Evolutionary conservation across 371 early-diverging fungal genomes (phyloP), one percentile per base, ranked within the genome.

Genomic region (Mortierella sp.): DNA sequence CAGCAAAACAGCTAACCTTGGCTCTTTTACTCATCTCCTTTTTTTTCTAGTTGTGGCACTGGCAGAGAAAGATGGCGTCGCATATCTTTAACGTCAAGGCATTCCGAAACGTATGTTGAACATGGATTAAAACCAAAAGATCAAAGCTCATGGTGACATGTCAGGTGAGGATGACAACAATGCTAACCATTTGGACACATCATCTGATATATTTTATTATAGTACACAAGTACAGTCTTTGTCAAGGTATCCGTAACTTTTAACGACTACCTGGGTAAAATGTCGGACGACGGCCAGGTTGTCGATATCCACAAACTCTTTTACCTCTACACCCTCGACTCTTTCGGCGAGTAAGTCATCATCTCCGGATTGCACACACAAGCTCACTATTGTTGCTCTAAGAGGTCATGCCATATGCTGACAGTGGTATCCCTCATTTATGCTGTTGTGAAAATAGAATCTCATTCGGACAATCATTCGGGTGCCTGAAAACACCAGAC

Each of bases 11-110:
- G 19, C 31, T 44, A 24, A 71, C 72, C n/a, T 1, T 47, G 19
- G 2, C 11, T n/a, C 47, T 71, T 5, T 2, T 31, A 26, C 9
- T 26, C 28, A 47, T 6, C 13, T 9, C 3, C 26, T 19, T 13
- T 38, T 38, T 38, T 38, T 38, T 38, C 21, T 68, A 78, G 44
- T 74, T 89, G 7, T 94, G 95, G 95, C 89, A 87, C 48, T 90
- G 88, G 73, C 94, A 94, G 63, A 89, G 96, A 44, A 95, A 95
- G 86, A 88, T 92, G 26, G 95, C 95, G 4, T 88, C 92, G 72
- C 88, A 91, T 75, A 94, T 95, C 52, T 96, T 95, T 80, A 93
- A 90, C 70, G 95, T 95, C 74, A 92, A 91, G 73, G 94, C 94
- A 80, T 95, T 95, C 78, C 88, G 94, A 76, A 93, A 94, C 74